Percentiles rank a stretch among this genome's conserved stretches.
Conservation (phyloP, 2,329 filamentous ascomycete genomes). For the Fonsecaea multimorphosa region DNA sequence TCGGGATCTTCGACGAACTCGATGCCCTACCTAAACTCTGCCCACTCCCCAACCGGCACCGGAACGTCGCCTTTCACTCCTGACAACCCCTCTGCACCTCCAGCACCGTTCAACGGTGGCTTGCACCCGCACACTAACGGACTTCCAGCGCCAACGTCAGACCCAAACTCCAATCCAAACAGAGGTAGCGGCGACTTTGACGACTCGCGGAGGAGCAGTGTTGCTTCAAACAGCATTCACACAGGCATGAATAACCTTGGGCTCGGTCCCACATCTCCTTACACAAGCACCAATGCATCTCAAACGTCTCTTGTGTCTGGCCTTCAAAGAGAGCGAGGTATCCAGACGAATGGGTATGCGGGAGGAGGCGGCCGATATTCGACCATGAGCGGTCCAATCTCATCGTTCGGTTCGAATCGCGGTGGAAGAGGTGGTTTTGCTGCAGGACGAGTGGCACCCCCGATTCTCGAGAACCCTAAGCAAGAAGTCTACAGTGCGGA, state of each 20-base stretch:
- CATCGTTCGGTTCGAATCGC: slow-evolving; percentile 47
- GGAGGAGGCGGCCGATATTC: slow-evolving; percentile 50
- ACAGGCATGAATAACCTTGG: slow-evolving; percentile 56
- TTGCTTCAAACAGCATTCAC: slow-evolving; percentile 56
- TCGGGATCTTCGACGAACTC: slow-evolving; percentile 56
- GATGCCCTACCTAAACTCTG: slow-evolving; percentile 52
- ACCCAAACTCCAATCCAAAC: slow-evolving; percentile 55
- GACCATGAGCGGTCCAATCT: slow-evolving; percentile 45
- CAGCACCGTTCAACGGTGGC: slow-evolving; percentile 49
- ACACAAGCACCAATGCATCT: slow-evolving; percentile 49
- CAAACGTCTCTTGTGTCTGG: slow-evolving; percentile 54
- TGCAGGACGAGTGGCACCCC: slow-evolving; percentile 55
- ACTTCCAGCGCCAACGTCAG: slow-evolving; percentile 64
- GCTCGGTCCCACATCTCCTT: slow-evolving; percentile 55
- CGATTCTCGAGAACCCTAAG: slow-evolving; percentile 56
- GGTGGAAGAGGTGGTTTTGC: slow-evolving; percentile 52
- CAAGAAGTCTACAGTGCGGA: slow-evolving; percentile 59
- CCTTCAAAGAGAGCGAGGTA: slow-evolving; percentile 52
- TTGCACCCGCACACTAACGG: slow-evolving; percentile 50
- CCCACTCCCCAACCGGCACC: slow-evolving; percentile 53
- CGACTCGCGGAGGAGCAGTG: slow-evolving; percentile 57
- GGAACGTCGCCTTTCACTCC: slow-evolving; percentile 51
- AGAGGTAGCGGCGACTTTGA: slow-evolving; percentile 51
- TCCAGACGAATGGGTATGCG: slow-evolving; percentile 47
- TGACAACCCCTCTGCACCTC: slow-evolving; percentile 48